These are phyloP conservation scores for Flaveria ramosissima DNA, from an alignment of 129 eudicot genomes.

Conservation along the genomic window DNA sequence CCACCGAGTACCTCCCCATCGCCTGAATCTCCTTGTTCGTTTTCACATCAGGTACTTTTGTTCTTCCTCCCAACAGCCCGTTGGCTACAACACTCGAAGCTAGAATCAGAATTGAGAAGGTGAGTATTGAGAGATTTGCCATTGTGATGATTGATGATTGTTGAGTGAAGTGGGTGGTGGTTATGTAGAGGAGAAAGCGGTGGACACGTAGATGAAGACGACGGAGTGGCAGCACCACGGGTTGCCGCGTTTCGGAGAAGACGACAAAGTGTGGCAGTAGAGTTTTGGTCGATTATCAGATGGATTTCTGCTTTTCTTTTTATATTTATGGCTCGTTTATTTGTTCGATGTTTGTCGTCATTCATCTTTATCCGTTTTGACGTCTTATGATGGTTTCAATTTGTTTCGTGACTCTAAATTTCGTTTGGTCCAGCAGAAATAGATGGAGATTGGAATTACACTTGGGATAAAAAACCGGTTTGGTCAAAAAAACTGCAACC, in stretches of 20 bases:
- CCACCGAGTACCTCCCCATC: conserved; percentile 56
- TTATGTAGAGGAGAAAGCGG: conserved; percentile 12
- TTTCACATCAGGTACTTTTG: conserved; percentile 41
- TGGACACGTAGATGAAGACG: conserved; percentile 30
- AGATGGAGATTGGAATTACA: too few species aligned
- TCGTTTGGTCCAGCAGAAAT: too few species aligned
- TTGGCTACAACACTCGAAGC: background rate
- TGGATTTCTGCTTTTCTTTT: background rate
- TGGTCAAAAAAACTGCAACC: too few species aligned
- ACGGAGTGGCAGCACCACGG: conserved; percentile 28
- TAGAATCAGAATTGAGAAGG: background rate
- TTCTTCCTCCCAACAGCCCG: conserved; percentile 46
- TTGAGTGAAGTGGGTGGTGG: background rate
- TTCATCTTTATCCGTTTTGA: conserved; percentile 10
- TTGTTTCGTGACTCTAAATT: too few species aligned
- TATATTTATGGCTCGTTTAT: background rate
- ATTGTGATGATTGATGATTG: background rate
- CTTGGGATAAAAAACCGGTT: too few species aligned
- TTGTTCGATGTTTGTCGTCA: conserved; percentile 12
- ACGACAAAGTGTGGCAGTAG: conserved; percentile 19
- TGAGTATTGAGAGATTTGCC: conserved; percentile 8
- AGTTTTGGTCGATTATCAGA: conserved; percentile 3
- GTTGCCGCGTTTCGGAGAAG: conserved; percentile 35
- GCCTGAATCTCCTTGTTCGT: conserved; percentile 55
- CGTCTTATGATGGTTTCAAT: too few species aligned